Evolutionary conservation across 306 rosid species (phyloP), one percentile per base, ranked within the genome.

Genomic region (Vigna angularis): DNA sequence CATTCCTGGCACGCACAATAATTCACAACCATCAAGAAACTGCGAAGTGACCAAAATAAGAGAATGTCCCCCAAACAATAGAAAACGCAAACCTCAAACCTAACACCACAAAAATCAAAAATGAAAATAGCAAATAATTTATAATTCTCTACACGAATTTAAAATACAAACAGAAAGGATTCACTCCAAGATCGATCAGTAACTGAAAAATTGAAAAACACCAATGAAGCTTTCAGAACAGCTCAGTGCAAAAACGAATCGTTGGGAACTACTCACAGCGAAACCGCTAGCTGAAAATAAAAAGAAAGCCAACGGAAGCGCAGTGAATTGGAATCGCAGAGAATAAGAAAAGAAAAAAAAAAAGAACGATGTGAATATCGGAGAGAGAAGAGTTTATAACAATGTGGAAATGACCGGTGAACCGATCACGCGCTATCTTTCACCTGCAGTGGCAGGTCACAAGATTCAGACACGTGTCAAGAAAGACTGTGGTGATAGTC

Each of bases 191-290:
- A 89, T 91, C 91, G 90, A 88, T 71, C 85, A 81, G 57, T 72
- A 55, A 12, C 74, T 7, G 17, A 52, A 67, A 70, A 66, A 40
- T 63, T 32, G 17, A 15, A 17, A 24, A 26, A 26, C 16, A 66
- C n/a, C 9, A 11, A 62, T 44, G 49, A 73, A 53, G 48, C 61
- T 26, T 6, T 17, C 20, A 73, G 18, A 26, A 20, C 34, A 47
- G 75, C 16, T 15, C 45, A 58, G 20, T 22, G 58, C 12, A 16
- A 12, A 12, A 12, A 80, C 18, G 36, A 50, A 58, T 59, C 22
- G 75, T 64, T 59, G 48, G 10, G 67, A 81, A 76, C 71, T 65
- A 85, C 96, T 87, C 77, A 90, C 95, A 87, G 79, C 66, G 87
- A 84, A 85, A 78, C 81, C 47, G 68, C 62, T 51, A 90, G 82